Conservation (phyloP, 2,329 filamentous ascomycete genomes). For the Penicillium nordicum region DNA sequence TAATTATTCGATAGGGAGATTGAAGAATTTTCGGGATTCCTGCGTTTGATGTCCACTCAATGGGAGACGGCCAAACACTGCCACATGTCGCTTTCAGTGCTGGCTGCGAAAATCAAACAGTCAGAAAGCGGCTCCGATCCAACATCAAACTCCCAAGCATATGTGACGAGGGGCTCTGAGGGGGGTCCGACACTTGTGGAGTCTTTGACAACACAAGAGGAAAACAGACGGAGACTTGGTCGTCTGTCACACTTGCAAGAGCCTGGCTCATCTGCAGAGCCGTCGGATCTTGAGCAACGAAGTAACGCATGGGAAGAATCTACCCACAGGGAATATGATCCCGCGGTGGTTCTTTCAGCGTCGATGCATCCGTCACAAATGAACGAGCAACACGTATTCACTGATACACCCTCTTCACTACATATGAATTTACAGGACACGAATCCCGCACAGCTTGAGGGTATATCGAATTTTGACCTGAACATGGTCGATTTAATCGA, state of each 20-base stretch:
- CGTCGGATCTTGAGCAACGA: background rate
- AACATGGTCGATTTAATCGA: conserved; percentile 35
- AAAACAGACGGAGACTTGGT: background rate
- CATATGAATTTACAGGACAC: conserved; percentile 11
- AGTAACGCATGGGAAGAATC: background rate
- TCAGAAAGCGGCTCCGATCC: background rate
- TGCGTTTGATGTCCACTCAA: conserved; percentile 36
- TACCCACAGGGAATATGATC: background rate
- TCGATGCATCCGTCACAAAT: background rate
- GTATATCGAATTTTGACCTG: conserved; percentile 27
- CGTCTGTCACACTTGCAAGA: background rate
- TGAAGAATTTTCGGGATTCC: conserved; percentile 30
- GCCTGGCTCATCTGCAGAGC: background rate
- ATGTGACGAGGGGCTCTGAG: conserved; percentile 5
- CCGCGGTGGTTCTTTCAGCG: too few species aligned
- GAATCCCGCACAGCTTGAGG: background rate
- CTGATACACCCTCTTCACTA: background rate
- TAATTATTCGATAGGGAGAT: conserved; percentile 32
- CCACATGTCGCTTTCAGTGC: conserved; percentile 34
- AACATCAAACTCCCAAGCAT: conserved; percentile 7
- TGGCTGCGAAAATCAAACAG: conserved; percentile 34
- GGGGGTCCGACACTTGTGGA: background rate
- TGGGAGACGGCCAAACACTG: conserved; percentile 44
- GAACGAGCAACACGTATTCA: background rate
- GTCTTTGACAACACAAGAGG: background rate